A percentile compares a stretch with the other conserved stretches of the same genome.
phyloP scores from a whole-genome alignment of 1,139 yeast species.

The Saccharomycopsis hybrid region DNA sequence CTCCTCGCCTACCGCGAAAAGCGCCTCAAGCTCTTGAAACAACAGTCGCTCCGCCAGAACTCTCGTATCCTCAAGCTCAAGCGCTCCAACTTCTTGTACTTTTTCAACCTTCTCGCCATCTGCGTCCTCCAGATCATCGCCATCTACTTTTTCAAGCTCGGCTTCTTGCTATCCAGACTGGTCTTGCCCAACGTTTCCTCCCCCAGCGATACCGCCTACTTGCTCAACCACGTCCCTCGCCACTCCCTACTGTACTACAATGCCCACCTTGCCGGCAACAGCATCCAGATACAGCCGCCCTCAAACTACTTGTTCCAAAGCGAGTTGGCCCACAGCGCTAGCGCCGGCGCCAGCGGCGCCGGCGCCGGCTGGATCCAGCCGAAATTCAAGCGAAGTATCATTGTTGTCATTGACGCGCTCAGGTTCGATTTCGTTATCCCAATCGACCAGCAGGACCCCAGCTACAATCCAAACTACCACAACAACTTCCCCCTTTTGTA shows the following conservation, averaged over 20 bases:
- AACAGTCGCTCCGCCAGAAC: background rate
- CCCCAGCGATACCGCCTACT: background rate
- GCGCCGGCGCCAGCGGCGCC: background rate
- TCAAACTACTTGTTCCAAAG: slow-evolving; percentile 26
- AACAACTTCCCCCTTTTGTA: slow-evolving; percentile 64
- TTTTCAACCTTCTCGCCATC: slow-evolving; percentile 38
- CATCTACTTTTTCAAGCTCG: slow-evolving; percentile 71
- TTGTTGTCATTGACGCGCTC: slow-evolving; percentile 83
- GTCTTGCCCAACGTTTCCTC: slow-evolving; percentile 57
- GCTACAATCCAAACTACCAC: slow-evolving; percentile 40
- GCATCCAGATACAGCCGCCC: too few species aligned
- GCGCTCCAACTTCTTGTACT: slow-evolving; percentile 15
- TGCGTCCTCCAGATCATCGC: slow-evolving; percentile 56
- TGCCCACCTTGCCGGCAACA: background rate
- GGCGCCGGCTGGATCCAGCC: slow-evolving; percentile 25
- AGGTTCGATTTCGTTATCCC: slow-evolving; percentile 89
- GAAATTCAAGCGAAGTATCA: slow-evolving; percentile 62
- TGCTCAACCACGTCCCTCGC: slow-evolving; percentile 1
- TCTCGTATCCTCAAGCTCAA: slow-evolving; percentile 6
- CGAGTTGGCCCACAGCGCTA: slow-evolving; percentile 21
- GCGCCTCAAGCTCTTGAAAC: background rate
- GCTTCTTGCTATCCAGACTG: slow-evolving; percentile 76
- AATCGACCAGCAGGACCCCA: slow-evolving; percentile 37
- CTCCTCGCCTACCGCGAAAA: slow-evolving; percentile 4
- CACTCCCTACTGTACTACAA: background rate